A percentile compares a stretch with the other conserved stretches of the same genome.
phyloP scores from a whole-genome alignment of 148 eudicot genomes.

The Vaccinium macrocarpon region DNA sequence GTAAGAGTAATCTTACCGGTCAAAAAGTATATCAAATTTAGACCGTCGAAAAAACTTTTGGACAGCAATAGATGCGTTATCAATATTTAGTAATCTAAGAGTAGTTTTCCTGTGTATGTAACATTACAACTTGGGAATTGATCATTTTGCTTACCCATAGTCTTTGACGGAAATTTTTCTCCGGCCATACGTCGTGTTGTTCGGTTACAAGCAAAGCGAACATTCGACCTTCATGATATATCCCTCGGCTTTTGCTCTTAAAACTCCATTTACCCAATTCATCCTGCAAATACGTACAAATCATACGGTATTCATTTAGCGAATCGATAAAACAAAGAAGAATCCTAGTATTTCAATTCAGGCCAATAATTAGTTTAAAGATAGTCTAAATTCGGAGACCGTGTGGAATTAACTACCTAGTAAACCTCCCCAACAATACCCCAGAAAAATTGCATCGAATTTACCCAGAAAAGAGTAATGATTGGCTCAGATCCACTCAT shows the following conservation, averaged over 20 bases:
- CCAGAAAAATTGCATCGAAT: too few relatives aligned
- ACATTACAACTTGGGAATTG: background rate
- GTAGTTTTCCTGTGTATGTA: too few relatives aligned
- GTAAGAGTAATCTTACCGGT: too few relatives aligned
- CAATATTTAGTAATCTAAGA: too few relatives aligned
- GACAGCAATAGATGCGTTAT: too few relatives aligned
- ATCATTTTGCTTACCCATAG: slow-evolving; percentile 43
- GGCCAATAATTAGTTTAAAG: background rate
- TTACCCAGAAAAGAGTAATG: too few relatives aligned
- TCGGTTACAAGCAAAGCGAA: slow-evolving; percentile 58
- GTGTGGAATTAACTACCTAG: too few relatives aligned
- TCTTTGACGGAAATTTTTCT: slow-evolving; percentile 42
- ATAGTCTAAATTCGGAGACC: too few relatives aligned
- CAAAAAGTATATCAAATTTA: too few relatives aligned
- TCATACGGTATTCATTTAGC: background rate
- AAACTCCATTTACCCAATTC: slow-evolving; percentile 51
- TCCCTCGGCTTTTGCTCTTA: slow-evolving; percentile 48
- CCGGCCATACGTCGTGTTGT: slow-evolving; percentile 62
- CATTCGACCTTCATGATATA: slow-evolving; percentile 48
- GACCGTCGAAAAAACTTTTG: too few relatives aligned
- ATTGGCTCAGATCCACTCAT: too few relatives aligned
- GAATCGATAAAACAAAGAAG: background rate
- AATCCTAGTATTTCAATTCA: background rate
- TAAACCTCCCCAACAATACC: background rate
- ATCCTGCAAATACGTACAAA: slow-evolving; percentile 27